Base-by-base conservation (phyloP, 2,329 filamentous ascomycete genomes). In the Xylogone sp. region DNA sequence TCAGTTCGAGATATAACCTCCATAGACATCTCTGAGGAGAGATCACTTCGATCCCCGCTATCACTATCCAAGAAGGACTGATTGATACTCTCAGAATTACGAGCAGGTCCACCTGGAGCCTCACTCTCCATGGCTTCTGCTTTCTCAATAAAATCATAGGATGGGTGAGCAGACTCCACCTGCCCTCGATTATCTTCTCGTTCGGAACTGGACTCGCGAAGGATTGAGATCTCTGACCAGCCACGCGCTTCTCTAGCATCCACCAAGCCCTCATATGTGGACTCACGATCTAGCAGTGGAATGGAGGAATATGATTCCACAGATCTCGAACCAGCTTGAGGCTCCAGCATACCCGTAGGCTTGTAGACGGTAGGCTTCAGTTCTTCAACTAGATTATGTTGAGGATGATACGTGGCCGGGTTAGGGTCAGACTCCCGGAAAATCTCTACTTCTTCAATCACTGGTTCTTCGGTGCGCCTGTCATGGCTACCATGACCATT, bases 301-400 rank as follows among this genome's bases (percentile, higher is more conserved):
- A 86, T 83, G 0, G 88, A 92, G 39, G 82, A 86, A 64, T 90
- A 91, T 0, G 88, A 93, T 46, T 86, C 83, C 22, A 82, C 78
- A 0, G 89, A 91, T 51, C 79, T 81, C 13, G 82, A 78, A 1
- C 81, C 81, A 20, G 50, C 8, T 9, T 49, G 29, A 19, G 43
- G 20, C 12, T 42, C 31, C 21, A 53, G 50, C 43, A 61, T 53
- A 21, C 60, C 60, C 27, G 42, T 50, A 21, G 65, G 62, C 24
- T 61, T 57, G 42, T 66, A 66, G 12, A 65, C 60, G 18, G 57
- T 50, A 42, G 61, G 62, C 47, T 65, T 60, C 18, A 61, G 45
- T 39, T 63, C 59, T 21, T 63, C 57, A 3, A 52, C 22, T 8
- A 47, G 49, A 21, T 31, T 21, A 27, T 55, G 56, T 42, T 56